Conservation (phyloP, 2,329 filamentous ascomycete genomes). For the Leptodontidium sp. region DNA sequence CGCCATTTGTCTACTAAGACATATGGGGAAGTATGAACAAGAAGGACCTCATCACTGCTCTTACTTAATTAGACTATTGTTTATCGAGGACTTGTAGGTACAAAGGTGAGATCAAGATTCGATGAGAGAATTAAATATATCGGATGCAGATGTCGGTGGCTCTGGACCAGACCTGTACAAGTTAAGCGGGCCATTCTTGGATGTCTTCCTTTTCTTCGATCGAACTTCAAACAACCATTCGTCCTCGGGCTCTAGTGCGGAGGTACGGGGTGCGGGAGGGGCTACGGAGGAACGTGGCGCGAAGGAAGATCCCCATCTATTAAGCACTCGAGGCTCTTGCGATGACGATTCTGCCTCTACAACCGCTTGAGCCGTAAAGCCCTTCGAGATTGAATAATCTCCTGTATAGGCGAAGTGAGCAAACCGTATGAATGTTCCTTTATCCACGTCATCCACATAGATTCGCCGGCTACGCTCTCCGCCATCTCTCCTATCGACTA, state of each 20-base stretch:
- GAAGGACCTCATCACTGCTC: too few species aligned
- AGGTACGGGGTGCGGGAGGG: constrained; percentile 22
- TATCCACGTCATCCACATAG: constrained; percentile 30
- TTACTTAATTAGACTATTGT: too few species aligned
- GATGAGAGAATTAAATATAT: too few species aligned
- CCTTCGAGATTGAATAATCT: constrained; percentile 32
- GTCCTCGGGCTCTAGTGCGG: constrained; percentile 27
- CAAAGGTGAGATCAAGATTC: too few species aligned
- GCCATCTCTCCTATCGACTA: not conserved
- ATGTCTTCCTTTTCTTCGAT: constrained; percentile 33
- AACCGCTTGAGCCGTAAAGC: constrained; percentile 28
- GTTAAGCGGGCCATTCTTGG: constrained; percentile 28
- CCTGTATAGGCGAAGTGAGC: constrained; percentile 33
- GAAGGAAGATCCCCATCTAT: constrained; percentile 25
- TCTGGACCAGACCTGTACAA: constrained; percentile 27
- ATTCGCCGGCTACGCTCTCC: constrained; percentile 29
- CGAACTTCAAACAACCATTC: constrained; percentile 21
- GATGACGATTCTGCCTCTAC: constrained; percentile 25
- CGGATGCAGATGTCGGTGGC: constrained; percentile 17
- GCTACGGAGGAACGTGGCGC: constrained; percentile 23
- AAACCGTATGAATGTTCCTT: constrained; percentile 31
- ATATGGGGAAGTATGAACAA: too few species aligned
- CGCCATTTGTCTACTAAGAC: too few species aligned
- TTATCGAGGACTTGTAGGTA: too few species aligned
- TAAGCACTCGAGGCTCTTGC: constrained; percentile 26